A percentile compares a stretch with the other conserved stretches of the same genome.
Evolutionary conservation across 306 rosid species (phyloP).

Genomic region (Trifolium subterraneum): DNA sequence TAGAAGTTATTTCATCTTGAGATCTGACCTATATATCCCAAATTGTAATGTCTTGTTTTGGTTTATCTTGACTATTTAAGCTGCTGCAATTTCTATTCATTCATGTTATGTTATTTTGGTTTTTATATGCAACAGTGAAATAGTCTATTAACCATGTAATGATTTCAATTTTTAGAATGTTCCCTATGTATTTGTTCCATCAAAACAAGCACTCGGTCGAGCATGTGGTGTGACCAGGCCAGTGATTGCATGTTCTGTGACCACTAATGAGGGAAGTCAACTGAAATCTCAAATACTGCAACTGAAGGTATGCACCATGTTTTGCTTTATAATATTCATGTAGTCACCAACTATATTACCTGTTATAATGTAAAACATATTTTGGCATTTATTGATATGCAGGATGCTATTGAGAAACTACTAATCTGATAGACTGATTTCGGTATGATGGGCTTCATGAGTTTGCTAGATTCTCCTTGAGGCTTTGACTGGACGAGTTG

Average conservation of each 20-base stretch:
- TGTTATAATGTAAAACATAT: slow-evolving; percentile 1
- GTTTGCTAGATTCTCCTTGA: slow-evolving; percentile 56
- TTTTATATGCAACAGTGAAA: background rate
- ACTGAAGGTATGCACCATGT: slow-evolving; percentile 65
- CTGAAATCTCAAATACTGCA: slow-evolving; percentile 88
- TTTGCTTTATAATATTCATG: background rate
- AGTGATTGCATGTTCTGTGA: slow-evolving; percentile 93
- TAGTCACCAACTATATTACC: background rate
- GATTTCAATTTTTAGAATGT: slow-evolving; percentile 66
- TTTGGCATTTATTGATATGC: slow-evolving; percentile 35
- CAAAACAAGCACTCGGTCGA: slow-evolving; percentile 95
- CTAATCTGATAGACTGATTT: slow-evolving; percentile 61
- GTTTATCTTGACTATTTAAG: background rate
- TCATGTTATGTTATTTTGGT: slow-evolving; percentile 1
- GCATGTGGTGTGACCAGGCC: slow-evolving; percentile 97
- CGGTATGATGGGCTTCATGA: slow-evolving; percentile 88
- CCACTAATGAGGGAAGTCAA: slow-evolving; percentile 92
- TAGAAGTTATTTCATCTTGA: background rate
- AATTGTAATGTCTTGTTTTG: background rate
- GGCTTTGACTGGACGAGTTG: slow-evolving; percentile 88
- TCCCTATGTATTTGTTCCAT: slow-evolving; percentile 85
- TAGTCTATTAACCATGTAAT: slow-evolving; percentile 11
- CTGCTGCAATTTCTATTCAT: slow-evolving; percentile 11
- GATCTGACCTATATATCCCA: background rate
- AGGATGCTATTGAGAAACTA: slow-evolving; percentile 97